These are phyloP conservation scores for Wolfiporia cocos DNA, from an alignment of 1,284 basidiomycete species.

Conservation along the genomic window DNA sequence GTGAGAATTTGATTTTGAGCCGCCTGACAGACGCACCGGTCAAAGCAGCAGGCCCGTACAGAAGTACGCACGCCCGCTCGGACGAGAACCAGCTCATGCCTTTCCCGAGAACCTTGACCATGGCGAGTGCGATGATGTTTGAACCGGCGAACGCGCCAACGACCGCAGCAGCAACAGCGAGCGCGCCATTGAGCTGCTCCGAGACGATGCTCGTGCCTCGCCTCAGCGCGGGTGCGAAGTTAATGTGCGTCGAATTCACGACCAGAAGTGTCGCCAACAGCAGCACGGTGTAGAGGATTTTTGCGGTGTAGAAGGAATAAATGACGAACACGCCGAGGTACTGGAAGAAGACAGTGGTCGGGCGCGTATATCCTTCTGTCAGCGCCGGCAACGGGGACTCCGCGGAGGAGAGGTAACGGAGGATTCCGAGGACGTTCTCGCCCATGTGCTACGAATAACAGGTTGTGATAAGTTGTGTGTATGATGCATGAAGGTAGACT, in stretches of 20 bases:
- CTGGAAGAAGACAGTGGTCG: slow-evolving; percentile 74
- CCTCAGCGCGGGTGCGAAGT: slow-evolving; percentile 30
- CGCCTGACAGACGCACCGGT: slow-evolving; percentile 52
- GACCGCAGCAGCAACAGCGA: slow-evolving; percentile 42
- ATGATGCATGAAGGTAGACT: too few species aligned
- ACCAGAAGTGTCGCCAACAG: slow-evolving; percentile 42
- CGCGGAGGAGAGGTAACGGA: slow-evolving; percentile 72
- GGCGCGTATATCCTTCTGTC: slow-evolving; percentile 46
- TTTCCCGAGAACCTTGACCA: slow-evolving; percentile 61
- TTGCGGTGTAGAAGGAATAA: slow-evolving; percentile 71
- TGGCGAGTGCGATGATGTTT: slow-evolving; percentile 71
- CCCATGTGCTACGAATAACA: slow-evolving; percentile 73
- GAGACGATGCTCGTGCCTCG: slow-evolving; percentile 31
- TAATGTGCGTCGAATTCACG: slow-evolving; percentile 28
- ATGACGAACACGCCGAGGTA: slow-evolving; percentile 66
- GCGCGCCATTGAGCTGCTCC: slow-evolving; percentile 35
- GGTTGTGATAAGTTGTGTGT: too few species aligned
- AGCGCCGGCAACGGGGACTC: slow-evolving; percentile 61
- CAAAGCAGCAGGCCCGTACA: slow-evolving; percentile 79
- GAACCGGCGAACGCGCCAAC: slow-evolving; percentile 57
- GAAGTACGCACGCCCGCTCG: slow-evolving; percentile 62
- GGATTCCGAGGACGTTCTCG: slow-evolving; percentile 82
- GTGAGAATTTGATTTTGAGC: too few species aligned
- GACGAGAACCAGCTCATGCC: slow-evolving; percentile 77
- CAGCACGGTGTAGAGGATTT: slow-evolving; percentile 59